Conservation (phyloP, 1,284 basidiomycete species). For the Fistulina hepatica region DNA sequence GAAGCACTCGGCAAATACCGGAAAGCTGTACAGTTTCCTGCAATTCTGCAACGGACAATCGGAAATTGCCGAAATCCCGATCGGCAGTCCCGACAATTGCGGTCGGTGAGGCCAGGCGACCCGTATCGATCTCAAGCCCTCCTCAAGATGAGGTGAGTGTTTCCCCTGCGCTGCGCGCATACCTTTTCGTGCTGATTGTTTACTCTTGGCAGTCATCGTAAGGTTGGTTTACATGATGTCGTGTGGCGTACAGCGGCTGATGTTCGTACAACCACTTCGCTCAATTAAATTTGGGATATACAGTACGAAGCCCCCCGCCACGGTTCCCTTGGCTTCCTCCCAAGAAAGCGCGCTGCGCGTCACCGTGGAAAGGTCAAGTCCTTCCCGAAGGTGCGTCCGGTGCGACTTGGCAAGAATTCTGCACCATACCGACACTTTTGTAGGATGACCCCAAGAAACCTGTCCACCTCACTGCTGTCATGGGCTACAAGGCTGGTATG, state of each 20-base stretch:
- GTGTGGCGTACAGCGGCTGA: too few relatives aligned
- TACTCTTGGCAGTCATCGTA: constrained; percentile 40
- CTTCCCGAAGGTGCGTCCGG: constrained; percentile 89
- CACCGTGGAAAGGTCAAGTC: constrained; percentile 98
- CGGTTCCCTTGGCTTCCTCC: constrained; percentile 89
- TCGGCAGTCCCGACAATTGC: too few relatives aligned
- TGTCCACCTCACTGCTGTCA: constrained; percentile 94
- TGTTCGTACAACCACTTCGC: constrained; percentile 9
- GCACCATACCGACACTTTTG: constrained; percentile 8
- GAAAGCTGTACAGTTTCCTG: too few relatives aligned
- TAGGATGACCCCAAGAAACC: constrained; percentile 99
- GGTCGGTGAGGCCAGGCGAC: too few relatives aligned
- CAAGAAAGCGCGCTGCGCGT: constrained; percentile 89
- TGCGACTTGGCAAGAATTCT: constrained; percentile 11
- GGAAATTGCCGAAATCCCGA: too few relatives aligned
- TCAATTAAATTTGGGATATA: constrained; percentile 11
- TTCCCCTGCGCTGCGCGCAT: constrained; percentile 5
- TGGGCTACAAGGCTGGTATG: constrained; percentile 99
- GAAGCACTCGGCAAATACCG: too few relatives aligned
- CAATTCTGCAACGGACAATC: too few relatives aligned
- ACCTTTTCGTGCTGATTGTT: constrained; percentile 4
- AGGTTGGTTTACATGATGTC: constrained; percentile 42
- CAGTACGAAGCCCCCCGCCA: constrained; percentile 94
- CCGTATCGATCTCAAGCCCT: constrained; percentile 1
- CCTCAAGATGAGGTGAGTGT: constrained; percentile 42